Evolutionary conservation across 2,329 filamentous ascomycete species (phyloP).

Genomic region (Phaeoacremonium minimum): DNA sequence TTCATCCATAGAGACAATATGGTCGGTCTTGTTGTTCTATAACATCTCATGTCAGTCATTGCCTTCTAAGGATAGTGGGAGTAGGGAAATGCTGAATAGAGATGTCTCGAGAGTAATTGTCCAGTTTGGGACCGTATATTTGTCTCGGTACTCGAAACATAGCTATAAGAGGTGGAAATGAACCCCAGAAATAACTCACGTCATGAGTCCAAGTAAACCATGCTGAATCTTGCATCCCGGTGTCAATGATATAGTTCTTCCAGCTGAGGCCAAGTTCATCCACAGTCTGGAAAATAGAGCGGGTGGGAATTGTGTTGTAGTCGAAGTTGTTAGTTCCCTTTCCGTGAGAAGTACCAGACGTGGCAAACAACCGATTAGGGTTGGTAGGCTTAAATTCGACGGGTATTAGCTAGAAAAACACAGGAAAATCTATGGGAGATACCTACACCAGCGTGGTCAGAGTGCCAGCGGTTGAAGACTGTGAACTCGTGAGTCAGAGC

Average conservation of each 20-base stretch:
- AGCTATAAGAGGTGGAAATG: no score
- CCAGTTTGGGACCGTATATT: no score
- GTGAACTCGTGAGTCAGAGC: slow-evolving; percentile 32
- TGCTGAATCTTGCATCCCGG: slow-evolving; percentile 30
- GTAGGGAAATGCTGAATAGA: no score
- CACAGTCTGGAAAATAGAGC: slow-evolving; percentile 34
- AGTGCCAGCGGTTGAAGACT: slow-evolving; percentile 40
- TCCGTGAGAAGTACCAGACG: slow-evolving; percentile 20
- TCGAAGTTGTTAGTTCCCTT: slow-evolving; percentile 22
- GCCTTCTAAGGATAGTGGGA: no score
- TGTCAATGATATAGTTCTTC: slow-evolving; percentile 37
- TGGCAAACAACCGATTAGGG: slow-evolving; percentile 29
- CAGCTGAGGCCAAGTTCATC: slow-evolving; percentile 32
- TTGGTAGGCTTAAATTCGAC: slow-evolving; percentile 26
- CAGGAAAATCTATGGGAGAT: slow-evolving; percentile 25
- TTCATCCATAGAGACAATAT: slow-evolving; percentile 22
- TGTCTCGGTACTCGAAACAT: no score
- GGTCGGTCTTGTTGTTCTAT: slow-evolving; percentile 8
- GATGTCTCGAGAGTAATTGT: no score
- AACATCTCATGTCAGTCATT: no score
- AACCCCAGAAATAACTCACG: no score
- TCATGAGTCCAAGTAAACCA: slow-evolving; percentile 36
- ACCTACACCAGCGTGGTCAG: slow-evolving; percentile 34
- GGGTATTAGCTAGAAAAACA: slow-evolving; percentile 37
- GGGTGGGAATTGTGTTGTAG: slow-evolving; percentile 18